Evolutionary conservation across 345 rosid species (phyloP), one percentile per base, ranked within the genome.

Genomic region (Aquilaria yunnanensis): DNA sequence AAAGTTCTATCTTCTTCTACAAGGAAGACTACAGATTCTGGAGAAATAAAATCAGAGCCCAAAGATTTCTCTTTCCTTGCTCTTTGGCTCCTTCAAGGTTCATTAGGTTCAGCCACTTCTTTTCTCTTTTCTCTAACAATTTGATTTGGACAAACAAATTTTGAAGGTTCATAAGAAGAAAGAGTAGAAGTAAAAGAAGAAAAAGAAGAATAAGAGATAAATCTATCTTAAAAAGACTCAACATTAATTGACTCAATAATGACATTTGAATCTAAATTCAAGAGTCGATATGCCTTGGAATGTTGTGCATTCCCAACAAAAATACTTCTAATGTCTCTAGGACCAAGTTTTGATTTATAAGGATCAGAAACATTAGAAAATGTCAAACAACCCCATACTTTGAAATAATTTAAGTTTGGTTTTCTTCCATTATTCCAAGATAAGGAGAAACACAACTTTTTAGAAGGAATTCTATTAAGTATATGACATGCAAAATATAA

Each of bases 261-360:
- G 12, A 46, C 51, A 43, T 59, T 54, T 3, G 47, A n/a, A n/a
- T 34, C 31, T 37, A 57, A 57, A 1, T 52, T 13, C 5, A 59
- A 30, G 0, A 59, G 29, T 6, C 43, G 12, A 31, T 67, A 52
- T 2, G 54, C 47, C 32, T 59, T 67, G 1, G 47, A 51, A 56
- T 56, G 32, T 60, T 45, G 1, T 13, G 56, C 55, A 67, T 54
- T 53, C 1, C 56, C 49, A 3, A 61, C 45, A 33, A 60, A 54
- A 1, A 47, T 37, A 32, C 56, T 16, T 32, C 54, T 60, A 3
- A 14, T 1, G 0, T 9, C 59, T 45, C 8, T 56, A 14, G 23
- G 52, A 0, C 64, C 68, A 23, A 23, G 23, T 23, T 23, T 23
- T 23, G 23, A 23, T 23, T 23, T 23, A 23, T 23, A 23, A 23